Evolutionary conservation across 75 land plant species (phyloP), one percentile per base, ranked within the genome.

Genomic region (Cupressus sempervirens): DNA sequence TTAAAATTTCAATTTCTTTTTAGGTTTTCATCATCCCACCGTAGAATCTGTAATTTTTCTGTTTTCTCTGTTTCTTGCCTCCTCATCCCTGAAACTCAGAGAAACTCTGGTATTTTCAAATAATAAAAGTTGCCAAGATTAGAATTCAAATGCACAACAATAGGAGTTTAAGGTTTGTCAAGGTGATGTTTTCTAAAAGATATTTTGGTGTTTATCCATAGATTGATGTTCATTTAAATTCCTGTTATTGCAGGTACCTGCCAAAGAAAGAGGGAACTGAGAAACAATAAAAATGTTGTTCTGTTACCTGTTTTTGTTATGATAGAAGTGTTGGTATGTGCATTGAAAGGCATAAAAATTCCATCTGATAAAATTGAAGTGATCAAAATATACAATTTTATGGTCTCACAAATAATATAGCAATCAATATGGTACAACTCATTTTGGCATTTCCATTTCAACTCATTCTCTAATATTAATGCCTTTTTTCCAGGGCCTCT

Each of bases 181-280:
- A 77, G 30, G 23, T 43, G 48, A 18, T 7, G 43, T 77, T 9
- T 43, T 23, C 8, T 2, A 18, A 35, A 18, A 2, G 9, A 32
- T 70, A 29, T 41, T 41, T 4, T 41, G 10, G 23, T 77, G 26
- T 41, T 76, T 11, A 23, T 23, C n/a, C 41, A 41, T 10, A 77
- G 3, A 0, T 77, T 77, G 43, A 41, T 10, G 20, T 36, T 9
- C 6, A n/a, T 77, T 77, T 43, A 41, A 43, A 43, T 41, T 77
- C 29, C 46, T 77, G 26, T 41, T 77, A 26, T 77, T 77, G 81
- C 46, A 77, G 81, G 81, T 43, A 77, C 81, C 50, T 77, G 12
- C 3, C 48, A 77, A 77, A 77, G 81, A 77, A 77, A 77, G 81
- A 77, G 48, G 81, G n/a, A 77, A 4, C 48, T 43, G 81, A 77